Evolutionary conservation across 345 rosid species (phyloP), one percentile per base, ranked within the genome.

Genomic region (Salix caprea): DNA sequence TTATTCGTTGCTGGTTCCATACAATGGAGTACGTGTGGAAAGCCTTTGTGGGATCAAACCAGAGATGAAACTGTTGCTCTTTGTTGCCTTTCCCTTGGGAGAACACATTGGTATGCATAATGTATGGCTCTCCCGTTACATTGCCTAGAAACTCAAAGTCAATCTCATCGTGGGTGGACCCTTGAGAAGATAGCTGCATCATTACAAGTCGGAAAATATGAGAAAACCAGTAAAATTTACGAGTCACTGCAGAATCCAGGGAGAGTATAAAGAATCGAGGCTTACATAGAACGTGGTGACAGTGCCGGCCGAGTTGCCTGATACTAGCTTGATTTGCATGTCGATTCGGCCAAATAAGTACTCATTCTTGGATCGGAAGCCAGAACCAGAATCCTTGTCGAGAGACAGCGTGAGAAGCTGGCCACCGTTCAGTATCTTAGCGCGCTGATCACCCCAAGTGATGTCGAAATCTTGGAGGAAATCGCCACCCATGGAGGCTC

Each of bases 1-100:
- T 73, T 37, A 73, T 73, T 14, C 37, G 65, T 64, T 61, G 68
- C 1, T 36, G 6, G 58, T 73, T 73, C 76, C 76, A 62, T 3
- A 73, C 39, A 42, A 73, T 26, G 36, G 76, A 73, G 60, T 62
- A 73, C 26, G 76, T 62, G 37, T 73, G 76, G 11, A 73, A 73
- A 36, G 76, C 60, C 56, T 40, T 21, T 10, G 76, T 73, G 58
- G 76, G 76, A 61, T 73, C 76, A 61, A 73, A 73, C 76, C 76
- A 73, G 56, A 73, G 76, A 61, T 40, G 30, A 40, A 73, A 73
- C 23, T 73, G 76, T 10, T 73, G 76, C 11, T 73, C 76, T 7
- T 39, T 40, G 36, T 40, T 26, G 5, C 76, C 76, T 73, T 61
- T 62, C 2, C 76, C 76, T 2, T 73, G 76, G 24, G 50, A 18